Conservation (phyloP, 352 stramenopile species). For the Phytophthora melonis region DNA sequence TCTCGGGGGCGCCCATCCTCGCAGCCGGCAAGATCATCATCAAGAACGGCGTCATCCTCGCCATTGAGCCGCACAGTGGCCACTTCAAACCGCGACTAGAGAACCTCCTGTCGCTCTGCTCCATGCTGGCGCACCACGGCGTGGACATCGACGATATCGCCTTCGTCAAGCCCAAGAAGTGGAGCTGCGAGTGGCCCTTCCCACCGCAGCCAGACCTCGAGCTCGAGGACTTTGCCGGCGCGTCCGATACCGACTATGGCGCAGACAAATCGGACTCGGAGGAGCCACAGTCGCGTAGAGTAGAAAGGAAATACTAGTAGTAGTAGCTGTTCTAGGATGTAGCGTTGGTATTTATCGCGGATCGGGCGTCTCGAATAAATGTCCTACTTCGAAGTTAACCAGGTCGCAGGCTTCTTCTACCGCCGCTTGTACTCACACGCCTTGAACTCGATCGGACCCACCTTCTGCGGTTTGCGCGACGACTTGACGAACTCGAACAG, state of each 20-base stretch:
- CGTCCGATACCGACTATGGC: constrained; percentile 59
- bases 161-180: constrained; percentile 80
- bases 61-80: constrained; percentile 77
- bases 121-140: constrained; percentile 43
- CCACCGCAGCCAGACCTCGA: constrained; percentile 41
- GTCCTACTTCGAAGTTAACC: constrained; percentile 3
- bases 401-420: constrained; percentile 40
- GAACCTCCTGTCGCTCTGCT: constrained; percentile 57
- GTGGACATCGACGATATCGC: constrained; percentile 55
- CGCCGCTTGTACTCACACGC: constrained; percentile 88
- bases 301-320: constrained; percentile 8
- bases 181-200: constrained; percentile 71
- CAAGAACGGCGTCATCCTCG: constrained; percentile 58
- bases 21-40: constrained; percentile 79
- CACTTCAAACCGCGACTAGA: constrained; percentile 75
- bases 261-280: constrained; percentile 53
- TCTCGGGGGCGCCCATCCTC: constrained; percentile 65
- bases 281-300: constrained; percentile 30
- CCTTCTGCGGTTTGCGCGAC: constrained; percentile 53
- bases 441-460: constrained; percentile 77
- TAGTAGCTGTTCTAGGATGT: constrained; percentile 5
- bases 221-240: constrained; percentile 47
- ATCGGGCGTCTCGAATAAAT: constrained; percentile 29
- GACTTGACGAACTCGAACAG: constrained; percentile 87
- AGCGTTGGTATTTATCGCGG: constrained; percentile 36